Base-by-base conservation (phyloP, 2,329 filamentous ascomycete species). In the Cladosporium sphaerospermum region DNA sequence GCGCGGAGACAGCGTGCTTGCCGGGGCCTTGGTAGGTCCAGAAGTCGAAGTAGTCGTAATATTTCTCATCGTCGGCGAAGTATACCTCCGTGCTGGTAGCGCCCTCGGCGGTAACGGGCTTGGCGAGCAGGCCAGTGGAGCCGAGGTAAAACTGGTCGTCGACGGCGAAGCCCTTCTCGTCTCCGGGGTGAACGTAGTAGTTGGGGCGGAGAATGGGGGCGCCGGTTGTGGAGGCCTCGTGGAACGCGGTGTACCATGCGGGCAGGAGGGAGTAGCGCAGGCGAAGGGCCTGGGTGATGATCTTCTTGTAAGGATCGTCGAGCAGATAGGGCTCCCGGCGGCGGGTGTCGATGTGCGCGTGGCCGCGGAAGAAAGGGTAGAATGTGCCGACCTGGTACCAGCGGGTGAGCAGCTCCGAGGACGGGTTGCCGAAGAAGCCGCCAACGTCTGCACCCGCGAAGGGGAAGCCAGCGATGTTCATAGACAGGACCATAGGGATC, bases 361-460 rank as follows among this genome's bases (percentile, higher is more conserved):
- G 93, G 1, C 84, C 93, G 57, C 93, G 88, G 86, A 97, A 95
- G 77, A 97, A 99, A 7, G 93, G 93, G 69, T 97, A 97, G 77
- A 95, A 99, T 53, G 89, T 88, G 57, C 93, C 93, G 33, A 91
- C 84, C 71, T 99, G 93, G 72, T 96, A 99, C 93, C 93, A 99
- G 37, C 93, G 84, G 9, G 88, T 88, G 61, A 95, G 79, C 18
- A 99, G 81, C 56, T 99, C 92, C 65, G 91, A 91, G 63, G 88
- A 88, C 0, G 93, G 93, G 71, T 99, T 96, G 53, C 93, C 92
- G 64, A 99, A 99, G 79, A 99, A 99, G 28, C 93, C 93, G 54
- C 91, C 93, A 46, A 99, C 91, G 72, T 99, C 93, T 49, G 93
- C 93, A 52, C 93, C 93, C 0, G 89, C 84, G 65, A 97, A 97